These are phyloP conservation scores for Davidsoniella virescens DNA, from an alignment of 2,329 filamentous ascomycete species.

Conservation along the genomic window DNA sequence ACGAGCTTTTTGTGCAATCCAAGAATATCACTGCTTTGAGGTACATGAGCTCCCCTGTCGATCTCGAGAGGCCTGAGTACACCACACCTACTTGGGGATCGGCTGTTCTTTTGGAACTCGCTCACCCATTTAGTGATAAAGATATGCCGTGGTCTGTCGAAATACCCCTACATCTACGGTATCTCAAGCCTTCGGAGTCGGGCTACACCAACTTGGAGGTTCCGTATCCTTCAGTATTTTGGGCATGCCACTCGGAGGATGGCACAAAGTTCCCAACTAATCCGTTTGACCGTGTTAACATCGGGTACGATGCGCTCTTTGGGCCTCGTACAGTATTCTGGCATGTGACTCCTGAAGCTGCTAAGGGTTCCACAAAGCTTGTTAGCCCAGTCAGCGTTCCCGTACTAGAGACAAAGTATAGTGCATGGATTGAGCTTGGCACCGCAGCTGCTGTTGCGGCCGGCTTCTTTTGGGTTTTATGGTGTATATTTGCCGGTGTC, in stretches of 20 bases:
- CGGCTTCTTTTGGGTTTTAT: conserved; percentile 55
- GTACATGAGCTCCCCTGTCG: conserved; percentile 58
- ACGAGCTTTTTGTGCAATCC: conserved; percentile 60
- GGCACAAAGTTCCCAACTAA: conserved; percentile 54
- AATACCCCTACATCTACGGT: conserved; percentile 75
- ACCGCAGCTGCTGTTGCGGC: conserved; percentile 43
- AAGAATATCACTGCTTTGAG: conserved; percentile 59
- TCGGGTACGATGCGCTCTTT: conserved; percentile 80
- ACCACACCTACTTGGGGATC: conserved; percentile 64
- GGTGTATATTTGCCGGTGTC: conserved; percentile 33
- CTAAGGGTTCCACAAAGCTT: conserved; percentile 19
- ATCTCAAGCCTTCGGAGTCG: conserved; percentile 45
- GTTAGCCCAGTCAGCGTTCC: conserved; percentile 45
- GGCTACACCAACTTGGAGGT: conserved; percentile 42
- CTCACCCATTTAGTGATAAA: conserved; percentile 28
- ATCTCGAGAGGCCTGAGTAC: conserved; percentile 84
- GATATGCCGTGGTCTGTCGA: conserved; percentile 43
- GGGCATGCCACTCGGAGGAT: conserved; percentile 61
- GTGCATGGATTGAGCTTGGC: conserved; percentile 32
- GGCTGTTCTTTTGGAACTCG: conserved; percentile 57
- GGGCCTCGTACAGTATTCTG: conserved; percentile 65
- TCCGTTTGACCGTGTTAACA: conserved; percentile 68
- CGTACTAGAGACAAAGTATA: conserved; percentile 40
- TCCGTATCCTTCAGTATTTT: conserved; percentile 75
- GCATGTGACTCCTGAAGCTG: conserved; percentile 38